Conservation (phyloP, 2,329 filamentous ascomycete species). For the Xylaria sp. region DNA sequence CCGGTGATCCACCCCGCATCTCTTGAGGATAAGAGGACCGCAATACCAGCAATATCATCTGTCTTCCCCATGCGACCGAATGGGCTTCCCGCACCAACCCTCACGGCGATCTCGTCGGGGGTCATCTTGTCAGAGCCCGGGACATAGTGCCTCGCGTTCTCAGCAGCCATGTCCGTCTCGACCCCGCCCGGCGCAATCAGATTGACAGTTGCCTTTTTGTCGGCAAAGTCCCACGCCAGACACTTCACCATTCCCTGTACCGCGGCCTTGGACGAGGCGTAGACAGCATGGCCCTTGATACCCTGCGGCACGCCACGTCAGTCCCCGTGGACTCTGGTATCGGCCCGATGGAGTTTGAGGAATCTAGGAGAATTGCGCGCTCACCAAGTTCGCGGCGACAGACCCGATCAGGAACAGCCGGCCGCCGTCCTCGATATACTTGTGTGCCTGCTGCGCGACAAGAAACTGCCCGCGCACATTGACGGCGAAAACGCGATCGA, state of each 20-base stretch:
- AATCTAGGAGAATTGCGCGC: background rate
- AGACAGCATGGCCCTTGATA: background rate
- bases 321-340: background rate
- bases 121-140: background rate
- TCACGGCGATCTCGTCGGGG: background rate
- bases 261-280: constrained; percentile 1
- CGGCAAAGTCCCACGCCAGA: constrained; percentile 1
- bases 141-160: background rate
- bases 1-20: constrained; percentile 9
- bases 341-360: background rate
- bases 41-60: background rate
- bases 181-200: constrained; percentile 1
- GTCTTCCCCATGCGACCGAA: background rate
- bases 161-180: constrained; percentile 5
- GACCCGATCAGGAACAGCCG: constrained; percentile 26
- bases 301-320: background rate
- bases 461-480: constrained; percentile 31
- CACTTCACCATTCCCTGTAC: constrained; percentile 5
- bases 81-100: background rate
- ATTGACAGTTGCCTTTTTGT: constrained; percentile 1
- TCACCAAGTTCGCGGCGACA: constrained; percentile 30
- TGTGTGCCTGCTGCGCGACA: constrained; percentile 22
- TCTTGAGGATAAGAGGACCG: background rate
- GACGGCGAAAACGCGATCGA: constrained; percentile 24
- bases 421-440: constrained; percentile 29